Evolutionary conservation across 768 basidiomycete species (phyloP), one percentile per base, ranked within the genome.

Genomic region (Lentinula raphanica): DNA sequence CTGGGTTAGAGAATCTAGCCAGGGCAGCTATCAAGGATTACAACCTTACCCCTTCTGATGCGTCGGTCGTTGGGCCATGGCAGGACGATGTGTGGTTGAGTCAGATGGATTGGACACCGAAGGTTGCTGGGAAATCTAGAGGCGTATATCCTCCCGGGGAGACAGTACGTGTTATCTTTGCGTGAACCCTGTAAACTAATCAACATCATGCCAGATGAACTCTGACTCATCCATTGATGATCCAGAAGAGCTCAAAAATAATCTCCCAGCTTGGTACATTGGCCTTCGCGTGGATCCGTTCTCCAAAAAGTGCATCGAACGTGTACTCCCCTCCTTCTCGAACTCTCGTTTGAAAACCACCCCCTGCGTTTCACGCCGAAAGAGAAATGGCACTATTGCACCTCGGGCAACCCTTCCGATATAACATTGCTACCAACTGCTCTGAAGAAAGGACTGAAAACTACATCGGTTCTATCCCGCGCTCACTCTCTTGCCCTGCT

Each of bases 81-180:
- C 81, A 78, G 67, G 76, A 79, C 2, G 89, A 93, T 69, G 84
- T 85, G 6, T 97, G 94, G 93, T 71, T 95, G 13, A 81, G 77
- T 49, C 97, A 99, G 69, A 76, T 98, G 58, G 95, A 99, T 68
- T 98, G 97, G 97, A 87, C 91, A 1, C 92, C 92, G 1, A 98
- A 98, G 70, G 76, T 80, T 5, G 85, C 84, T 0, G 80, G 82
- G 36, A 84, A 85, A 68, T 85, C 87, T 8, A 76, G 90, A 66
- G 89, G 89, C 0, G 67, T 90, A 7, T 56, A 70, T 11, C 64
- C 72, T 15, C 59, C 67, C 1, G 70, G 72, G n/a, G 28, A 54
- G 23, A 61, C 57, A 45, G 67, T 61, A 13, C 39, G 61, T 12
- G 27, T 23, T 57, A 53, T 32, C 39, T 27, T 19, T 59, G 19